Base-by-base conservation (phyloP, 371 early-diverging fungal genomes). In the Lichtheimia hyalospora region DNA sequence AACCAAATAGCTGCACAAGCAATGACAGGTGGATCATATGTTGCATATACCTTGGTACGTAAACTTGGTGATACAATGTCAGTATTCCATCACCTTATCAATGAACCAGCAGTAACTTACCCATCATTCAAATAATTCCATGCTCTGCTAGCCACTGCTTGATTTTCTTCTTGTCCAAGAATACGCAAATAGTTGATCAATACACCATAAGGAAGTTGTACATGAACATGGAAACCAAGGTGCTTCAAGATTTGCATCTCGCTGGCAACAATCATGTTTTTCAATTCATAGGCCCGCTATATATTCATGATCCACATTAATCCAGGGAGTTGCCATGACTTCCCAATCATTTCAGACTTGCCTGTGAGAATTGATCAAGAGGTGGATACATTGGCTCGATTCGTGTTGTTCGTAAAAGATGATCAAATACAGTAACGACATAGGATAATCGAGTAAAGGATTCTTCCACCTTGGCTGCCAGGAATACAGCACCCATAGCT, bases 151-250 rank as follows among this genome's bases (percentile, higher is more conserved):
- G 91, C 82, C 2, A 97, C 70, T 3, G 62, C 79, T 15, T 85
- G 79, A 59, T 94, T 82, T 20, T 87, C 86, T 23, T 90, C 86
- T 25, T 97, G 66, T 18, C 84, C 92, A 34, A 98, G 73, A 24
- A 89, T 84, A 54, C 89, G 88, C 62, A 96, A 68, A 71, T 97
- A 98, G 64, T 95, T 96, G 62, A 96, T 85, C 90, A 97, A 86
- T 52, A 93, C 80, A 15, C 92, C 93, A 68, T 98, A 95, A 2
- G 98, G 96, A 14, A 93, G 84, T 69, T 96, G 91, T 0, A 97
- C 97, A 64, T 96, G 95, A 0, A 97, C 96, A 66, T 97, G 92
- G 74, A 98, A 98, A 3, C 92, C 96, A 3, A 97, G 82, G 18
- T 82, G 82, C 39, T 88, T 86, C 49, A 98, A 74, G 21, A 98